Evolutionary conservation across 83 land plant genomes (phyloP), one percentile per base, ranked within the genome.

Genomic region (Isoetes engelmannii): DNA sequence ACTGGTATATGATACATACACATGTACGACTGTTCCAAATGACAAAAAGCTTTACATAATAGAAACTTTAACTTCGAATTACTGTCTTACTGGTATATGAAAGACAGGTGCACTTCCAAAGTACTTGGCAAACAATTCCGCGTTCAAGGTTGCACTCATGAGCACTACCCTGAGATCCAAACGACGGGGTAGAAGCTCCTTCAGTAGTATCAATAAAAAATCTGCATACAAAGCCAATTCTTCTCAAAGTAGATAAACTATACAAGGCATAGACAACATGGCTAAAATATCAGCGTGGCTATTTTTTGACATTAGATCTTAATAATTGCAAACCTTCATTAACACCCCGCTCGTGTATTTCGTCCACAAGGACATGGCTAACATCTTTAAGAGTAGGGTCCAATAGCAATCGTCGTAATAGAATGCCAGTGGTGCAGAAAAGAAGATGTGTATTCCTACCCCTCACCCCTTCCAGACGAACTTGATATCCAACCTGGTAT

Each of bases 121-220:
- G 79, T 85, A 92, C 5, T 82, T 72, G 17, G 91, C 83, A 76
- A 92, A 92, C 5, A 89, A 81, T 49, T 84, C 85, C 44, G 91
- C 94, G 81, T 92, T 87, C 60, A 92, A 60, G 59, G 97, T 92
- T 71, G 97, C 97, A 82, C 97, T 92, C 97, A 92, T 92, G 69
- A 92, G 69, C 68, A 92, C 74, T 45, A 92, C 44, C 75, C 79
- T 82, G 28, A 92, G 76, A 28, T 89, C 86, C 8, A 91, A 87
- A 3, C 94, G 84, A 28, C 78, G 88, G 44, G 87, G 89, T 66
- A 92, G 89, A 41, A 92, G 78, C 44, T 89, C 92, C 64, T 90
- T 86, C 5, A 89, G 68, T 17, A 89, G 81, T 74, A 87, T 81
- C 9, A 93, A 85, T 57, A 93, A 79, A 69, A 93, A 87, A 84